Evolutionary conservation across 495 filamentous ascomycete species (phyloP), one percentile per base, ranked within the genome.

Genomic region (Daldinia concentrica): DNA sequence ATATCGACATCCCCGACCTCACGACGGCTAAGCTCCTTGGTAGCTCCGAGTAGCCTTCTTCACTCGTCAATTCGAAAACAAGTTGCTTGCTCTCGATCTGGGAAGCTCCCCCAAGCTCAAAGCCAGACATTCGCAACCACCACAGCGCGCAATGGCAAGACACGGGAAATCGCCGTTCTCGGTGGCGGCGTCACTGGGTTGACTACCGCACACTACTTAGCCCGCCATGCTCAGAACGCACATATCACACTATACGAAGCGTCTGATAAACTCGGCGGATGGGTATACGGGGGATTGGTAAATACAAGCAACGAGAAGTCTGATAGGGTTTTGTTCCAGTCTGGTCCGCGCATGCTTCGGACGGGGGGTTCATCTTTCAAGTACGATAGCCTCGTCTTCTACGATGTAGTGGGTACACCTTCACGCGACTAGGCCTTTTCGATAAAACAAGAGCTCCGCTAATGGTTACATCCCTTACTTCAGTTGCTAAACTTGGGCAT

Each of bases 101-200:
- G 50, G 19, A 62, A 48, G 29, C 22, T 52, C 30, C 48, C 54
- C 0, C 48, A 37, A 55, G 26, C 39, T 36, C 70, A 27, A 9
- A 45, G 14, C 32, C 70, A 43, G 22, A 12, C 62, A 5, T 78
- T 68, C 29, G 63, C 74, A 52, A 74, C 74, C 37, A 68, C 30
- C 22, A 64, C 8, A 6, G 71, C 41, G 43, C 64, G 52, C 75
- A 74, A 72, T 62, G 65, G 57, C 36, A 57, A 62, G 43, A 74
- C 77, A 17, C 82, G 82, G 68, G 77, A 87, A 71, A 86, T 91
- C 68, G 94, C 92, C 39, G 85, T 97, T 17, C 79, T 97, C 14
- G 95, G 96, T 37, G 95, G 89, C 61, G 96, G 96, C 57, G 92
- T 99, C 74, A 95, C 95, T 15, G 96, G 96, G 37, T 87, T 99